Evolutionary conservation across 805 yeast genomes (phyloP), one percentile per base, ranked within the genome.

Genomic region (Wickerhamomyces pijperi): DNA sequence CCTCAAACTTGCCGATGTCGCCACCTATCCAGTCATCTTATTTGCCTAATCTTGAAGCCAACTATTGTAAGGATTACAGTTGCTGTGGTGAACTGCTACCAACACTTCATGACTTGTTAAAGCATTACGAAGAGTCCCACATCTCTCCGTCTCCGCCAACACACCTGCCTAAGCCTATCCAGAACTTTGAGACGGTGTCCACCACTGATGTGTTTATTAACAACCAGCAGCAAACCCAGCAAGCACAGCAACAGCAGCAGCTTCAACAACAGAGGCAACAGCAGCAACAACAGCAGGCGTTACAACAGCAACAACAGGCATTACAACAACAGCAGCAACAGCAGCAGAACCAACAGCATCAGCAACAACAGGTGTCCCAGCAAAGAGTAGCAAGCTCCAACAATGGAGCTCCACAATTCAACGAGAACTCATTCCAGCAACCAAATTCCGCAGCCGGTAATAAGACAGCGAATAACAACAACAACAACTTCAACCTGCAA

Each of bases 71-170:
- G 59, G 98, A 92, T 64, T 92, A 92, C 62, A 77, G 86, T 38
- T 92, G 98, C 63, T 92, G 98, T 64, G 98, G 97, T 21, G 82
- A 83, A 55, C 66, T 81, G 34, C 70, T 92, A 44, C 97, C 97
- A 25, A 88, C 95, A 12, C 66, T 92, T 47, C 98, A 92, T 59
- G 98, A 92, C 58, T 67, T 92, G 44, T 68, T 92, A 46, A 76
- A 92, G 50, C 98, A 92, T 59, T 92, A 92, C 58, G 98, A 92
- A 58, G 97, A 92, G 60, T 86, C 92, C 36, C 98, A 92, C 61
- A 88, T 92, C 42, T 60, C 75, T 5, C 69, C 76, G 20, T 65
- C 74, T 19, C 75, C 78, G n/a, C 74, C 74, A 40, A 50, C 60
- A 56, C 46, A 60, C 59, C 52, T 68, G 49, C 69, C 72, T 43